These are phyloP conservation scores for Acacia concinna DNA, from an alignment of 331 rosid species.

Conservation along the genomic window DNA sequence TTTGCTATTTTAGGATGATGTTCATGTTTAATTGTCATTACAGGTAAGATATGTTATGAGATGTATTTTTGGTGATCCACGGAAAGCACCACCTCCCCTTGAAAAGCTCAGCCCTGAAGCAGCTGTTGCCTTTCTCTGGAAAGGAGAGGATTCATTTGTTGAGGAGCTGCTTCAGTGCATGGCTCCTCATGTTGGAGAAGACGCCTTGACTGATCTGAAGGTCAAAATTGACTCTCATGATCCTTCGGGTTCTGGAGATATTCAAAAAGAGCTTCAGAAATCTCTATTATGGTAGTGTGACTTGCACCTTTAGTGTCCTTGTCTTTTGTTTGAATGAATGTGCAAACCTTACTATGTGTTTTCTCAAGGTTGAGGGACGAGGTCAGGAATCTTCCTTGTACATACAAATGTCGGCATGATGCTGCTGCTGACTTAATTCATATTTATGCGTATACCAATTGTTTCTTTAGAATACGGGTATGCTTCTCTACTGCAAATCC, in stretches of 20 bases:
- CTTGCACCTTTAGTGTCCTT: slow-evolving; percentile 4
- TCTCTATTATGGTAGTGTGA: slow-evolving; percentile 74
- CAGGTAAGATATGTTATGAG: slow-evolving; percentile 97
- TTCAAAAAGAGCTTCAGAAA: slow-evolving; percentile 69
- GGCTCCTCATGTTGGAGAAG: slow-evolving; percentile 69
- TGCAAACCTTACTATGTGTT: slow-evolving; percentile 13
- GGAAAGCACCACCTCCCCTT: slow-evolving; percentile 94
- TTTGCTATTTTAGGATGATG: slow-evolving; percentile 23
- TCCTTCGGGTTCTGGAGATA: slow-evolving; percentile 68
- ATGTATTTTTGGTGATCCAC: slow-evolving; percentile 86
- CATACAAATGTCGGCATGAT: slow-evolving; percentile 95
- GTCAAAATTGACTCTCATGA: slow-evolving; percentile 64
- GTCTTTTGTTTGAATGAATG: slow-evolving; percentile 14
- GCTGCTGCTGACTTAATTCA: slow-evolving; percentile 99
- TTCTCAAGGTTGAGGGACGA: slow-evolving; percentile 91
- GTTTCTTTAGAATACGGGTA: slow-evolving; percentile 91
- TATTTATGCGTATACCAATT: slow-evolving; percentile 82
- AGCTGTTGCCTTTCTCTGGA: slow-evolving; percentile 74
- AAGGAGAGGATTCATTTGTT: slow-evolving; percentile 92
- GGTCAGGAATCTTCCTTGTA: slow-evolving; percentile 82
- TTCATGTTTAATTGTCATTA: slow-evolving; percentile 32
- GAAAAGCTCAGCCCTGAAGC: slow-evolving; percentile 86
- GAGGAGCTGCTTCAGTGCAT: slow-evolving; percentile 85
- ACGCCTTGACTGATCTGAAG: slow-evolving; percentile 62
- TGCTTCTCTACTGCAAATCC: slow-evolving; percentile 26